Evolutionary conservation across 1,139 yeast species (phyloP), one percentile per base, ranked within the genome.

Genomic region (Yamadazyma oceani): DNA sequence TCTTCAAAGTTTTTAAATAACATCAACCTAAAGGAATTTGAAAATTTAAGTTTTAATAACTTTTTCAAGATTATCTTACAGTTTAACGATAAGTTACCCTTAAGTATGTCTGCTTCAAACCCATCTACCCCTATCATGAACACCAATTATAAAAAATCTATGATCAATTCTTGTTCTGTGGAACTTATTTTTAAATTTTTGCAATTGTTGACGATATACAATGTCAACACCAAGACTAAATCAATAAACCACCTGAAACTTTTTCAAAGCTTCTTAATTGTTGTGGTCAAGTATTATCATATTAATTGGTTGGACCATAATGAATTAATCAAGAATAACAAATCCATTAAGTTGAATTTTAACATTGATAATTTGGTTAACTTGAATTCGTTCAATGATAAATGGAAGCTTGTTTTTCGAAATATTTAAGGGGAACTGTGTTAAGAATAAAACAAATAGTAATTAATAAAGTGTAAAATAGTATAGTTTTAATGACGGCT

Each of bases 71-170:
- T 70, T 17, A 40, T 69, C 12, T 44, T 56, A 29, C 75, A 69
- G 43, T 51, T 69, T 25, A 67, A 67, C 47, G 76, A 70, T 50
- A 60, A 58, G 39, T 54, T 68, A 32, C 75, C 75, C 1, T 58
- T 70, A 44, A 67, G 74, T 50, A 55, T 69, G 35, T 65, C 73
- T 13, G 75, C 76, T 6, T 65, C 73, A n/a, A 72, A 73, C 4
- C 75, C 75, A 5, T 58, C 70, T 1, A 69, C 75, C 6, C 75
- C 76, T 15, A 54, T 69, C 4, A 39, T 64, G 19, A 27, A 27
- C 11, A 41, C 46, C 9, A 65, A 55, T 36, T 42, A 45, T 8
- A 21, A 31, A 13, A 39, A 19, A 33, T 27, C 31, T 12, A 32
- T 44, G n/a, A 31, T 31, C 16, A 46, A 48, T 35, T 65, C 70